Percentiles rank a stretch among this genome's conserved stretches.
These are phyloP conservation scores for Russula brevipes DNA, from an alignment of 768 basidiomycete genomes.

Conservation along the genomic window DNA sequence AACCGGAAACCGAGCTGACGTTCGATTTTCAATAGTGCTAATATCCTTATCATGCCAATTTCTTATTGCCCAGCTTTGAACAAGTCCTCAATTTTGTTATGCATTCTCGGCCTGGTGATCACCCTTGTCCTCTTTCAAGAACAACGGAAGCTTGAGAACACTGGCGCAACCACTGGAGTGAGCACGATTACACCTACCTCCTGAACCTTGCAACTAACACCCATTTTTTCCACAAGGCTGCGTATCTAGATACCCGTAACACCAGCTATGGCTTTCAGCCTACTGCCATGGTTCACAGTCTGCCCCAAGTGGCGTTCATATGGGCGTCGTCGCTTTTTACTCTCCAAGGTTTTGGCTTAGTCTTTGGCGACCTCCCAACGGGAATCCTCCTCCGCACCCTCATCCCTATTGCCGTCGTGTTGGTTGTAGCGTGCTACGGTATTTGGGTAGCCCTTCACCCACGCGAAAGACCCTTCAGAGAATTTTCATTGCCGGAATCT, in stretches of 20 bases:
- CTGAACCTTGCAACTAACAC: neutral
- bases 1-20: neutral
- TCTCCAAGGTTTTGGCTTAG: conserved; percentile 17
- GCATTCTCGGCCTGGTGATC: neutral
- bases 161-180: neutral
- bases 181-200: neutral
- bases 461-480: neutral
- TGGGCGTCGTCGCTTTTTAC: conserved; percentile 8
- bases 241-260: conserved; percentile 7
- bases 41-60: neutral
- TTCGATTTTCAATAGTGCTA: neutral
- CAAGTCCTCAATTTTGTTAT: conserved; percentile 1
- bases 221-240: neutral
- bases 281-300: conserved; percentile 16
- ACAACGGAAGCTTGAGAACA: neutral
- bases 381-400: neutral
- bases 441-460: conserved; percentile 12
- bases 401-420: neutral
- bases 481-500: neutral
- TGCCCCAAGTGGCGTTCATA: conserved; percentile 4
- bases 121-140: neutral
- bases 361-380: neutral
- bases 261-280: conserved; percentile 12
- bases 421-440: neutral
- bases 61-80: neutral